Conservation (phyloP, 1,284 basidiomycete genomes). For the Rhodotorula sp. region DNA sequence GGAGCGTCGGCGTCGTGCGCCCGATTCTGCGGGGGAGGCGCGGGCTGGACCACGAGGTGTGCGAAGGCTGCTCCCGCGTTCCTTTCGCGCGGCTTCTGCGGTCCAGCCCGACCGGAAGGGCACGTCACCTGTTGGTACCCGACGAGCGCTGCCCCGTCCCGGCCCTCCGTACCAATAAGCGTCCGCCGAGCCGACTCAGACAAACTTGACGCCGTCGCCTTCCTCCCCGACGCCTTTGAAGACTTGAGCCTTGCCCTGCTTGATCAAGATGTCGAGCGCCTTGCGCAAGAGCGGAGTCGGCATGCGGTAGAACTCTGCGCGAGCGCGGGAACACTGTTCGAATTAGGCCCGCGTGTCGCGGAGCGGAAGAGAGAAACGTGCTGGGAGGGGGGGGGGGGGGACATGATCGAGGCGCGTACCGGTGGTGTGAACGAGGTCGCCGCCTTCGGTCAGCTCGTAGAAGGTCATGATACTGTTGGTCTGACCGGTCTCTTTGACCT, state of each 20-base stretch:
- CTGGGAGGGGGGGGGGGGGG: too few species aligned
- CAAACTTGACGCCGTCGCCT: slow-evolving; percentile 54
- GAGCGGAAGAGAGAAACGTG: background rate
- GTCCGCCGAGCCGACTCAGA: slow-evolving; percentile 37
- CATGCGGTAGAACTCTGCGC: slow-evolving; percentile 54
- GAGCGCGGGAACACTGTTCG: background rate
- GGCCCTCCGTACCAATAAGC: background rate
- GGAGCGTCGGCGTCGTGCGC: too few species aligned
- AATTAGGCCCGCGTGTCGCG: too few species aligned
- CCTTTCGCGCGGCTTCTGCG: too few species aligned
- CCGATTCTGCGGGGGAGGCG: too few species aligned
- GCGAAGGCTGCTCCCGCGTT: too few species aligned
- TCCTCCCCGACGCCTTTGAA: slow-evolving; percentile 53
- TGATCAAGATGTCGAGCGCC: slow-evolving; percentile 54
- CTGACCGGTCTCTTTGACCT: slow-evolving; percentile 56
- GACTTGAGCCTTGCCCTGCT: slow-evolving; percentile 56
- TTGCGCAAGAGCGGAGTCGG: slow-evolving; percentile 52
- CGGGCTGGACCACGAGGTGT: too few species aligned
- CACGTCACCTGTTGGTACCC: too few species aligned
- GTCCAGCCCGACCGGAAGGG: too few species aligned
- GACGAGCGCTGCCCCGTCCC: too few species aligned
- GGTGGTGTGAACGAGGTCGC: slow-evolving; percentile 52
- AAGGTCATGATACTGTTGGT: slow-evolving; percentile 57
- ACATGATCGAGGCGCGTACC: slow-evolving; percentile 40
- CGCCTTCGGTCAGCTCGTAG: slow-evolving; percentile 56